Percentiles rank a stretch among this genome's conserved stretches.
These are phyloP conservation scores for Xerocomus potaroensis DNA, from an alignment of 768 basidiomycete species.

Conservation along the genomic window DNA sequence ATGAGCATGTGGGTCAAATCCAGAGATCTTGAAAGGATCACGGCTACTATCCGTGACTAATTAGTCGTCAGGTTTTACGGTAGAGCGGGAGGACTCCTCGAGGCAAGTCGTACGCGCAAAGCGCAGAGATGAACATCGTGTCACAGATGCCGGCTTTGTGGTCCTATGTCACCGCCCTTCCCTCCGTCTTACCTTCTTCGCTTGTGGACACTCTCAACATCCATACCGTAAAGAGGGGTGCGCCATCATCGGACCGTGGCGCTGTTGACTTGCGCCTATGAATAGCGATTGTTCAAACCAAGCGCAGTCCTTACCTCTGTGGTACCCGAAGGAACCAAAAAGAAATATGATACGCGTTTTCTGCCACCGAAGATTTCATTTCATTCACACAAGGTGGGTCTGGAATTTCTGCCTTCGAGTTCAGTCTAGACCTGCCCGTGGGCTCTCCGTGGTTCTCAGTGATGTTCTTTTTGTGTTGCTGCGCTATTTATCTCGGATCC, in stretches of 20 bases:
- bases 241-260: conserved; percentile 10
- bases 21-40: too few species aligned
- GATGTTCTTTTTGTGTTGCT: background rate
- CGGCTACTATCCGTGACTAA: too few species aligned
- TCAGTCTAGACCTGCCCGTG: conserved; percentile 1
- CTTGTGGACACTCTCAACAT: conserved; percentile 8
- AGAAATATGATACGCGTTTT: conserved; percentile 2
- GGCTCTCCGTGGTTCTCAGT: conserved; percentile 14
- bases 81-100: too few species aligned
- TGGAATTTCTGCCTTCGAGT: conserved; percentile 7
- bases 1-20: too few species aligned
- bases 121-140: background rate
- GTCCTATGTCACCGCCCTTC: conserved; percentile 2
- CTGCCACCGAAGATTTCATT: conserved; percentile 16
- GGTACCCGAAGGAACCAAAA: conserved; percentile 4
- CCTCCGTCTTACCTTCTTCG: conserved; percentile 11
- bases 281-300: conserved; percentile 5
- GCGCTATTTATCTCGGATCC: conserved; percentile 8
- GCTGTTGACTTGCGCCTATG: background rate
- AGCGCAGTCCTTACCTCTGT: conserved; percentile 1
- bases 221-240: conserved; percentile 1
- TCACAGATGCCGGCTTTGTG: background rate
- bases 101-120: background rate
- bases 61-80: too few species aligned
- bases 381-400: conserved; percentile 13